Conservation (phyloP, 345 rosid species). For the Brassica carinata region DNA sequence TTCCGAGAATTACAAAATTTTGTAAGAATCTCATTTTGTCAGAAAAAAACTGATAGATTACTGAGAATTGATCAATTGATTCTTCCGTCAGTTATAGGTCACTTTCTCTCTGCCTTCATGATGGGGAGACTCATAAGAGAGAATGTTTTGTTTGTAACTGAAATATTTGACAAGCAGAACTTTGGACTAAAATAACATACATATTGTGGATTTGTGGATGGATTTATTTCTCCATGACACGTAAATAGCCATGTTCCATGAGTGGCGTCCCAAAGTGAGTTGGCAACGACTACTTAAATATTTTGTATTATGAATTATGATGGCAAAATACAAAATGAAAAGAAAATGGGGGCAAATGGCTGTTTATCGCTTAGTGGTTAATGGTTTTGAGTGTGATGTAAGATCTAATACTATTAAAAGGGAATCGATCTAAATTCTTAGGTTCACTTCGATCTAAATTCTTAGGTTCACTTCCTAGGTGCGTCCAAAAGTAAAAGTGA, state of each 20-base stretch:
- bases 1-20: too few species aligned
- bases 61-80: too few species aligned
- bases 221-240: constrained; percentile 20
- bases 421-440: too few species aligned
- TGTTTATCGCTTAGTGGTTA: not conserved
- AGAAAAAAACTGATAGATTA: too few species aligned
- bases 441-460: too few species aligned
- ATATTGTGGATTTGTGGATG: constrained; percentile 28
- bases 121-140: not conserved
- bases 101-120: not conserved
- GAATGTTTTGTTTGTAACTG: not conserved
- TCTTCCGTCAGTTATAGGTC: not conserved
- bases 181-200: constrained; percentile 9
- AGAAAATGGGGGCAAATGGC: not conserved
- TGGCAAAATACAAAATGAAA: not conserved
- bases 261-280: constrained; percentile 29
- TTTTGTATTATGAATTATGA: not conserved
- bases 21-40: too few species aligned
- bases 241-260: constrained; percentile 21
- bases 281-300: constrained; percentile 16
- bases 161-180: not conserved
- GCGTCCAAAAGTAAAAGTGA: not conserved
- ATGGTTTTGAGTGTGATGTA: not conserved
- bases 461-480: too few species aligned
- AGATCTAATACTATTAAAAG: too few species aligned